phyloP scores from a whole-genome alignment of 768 basidiomycete species.

The Mycena kentingensis region DNA sequence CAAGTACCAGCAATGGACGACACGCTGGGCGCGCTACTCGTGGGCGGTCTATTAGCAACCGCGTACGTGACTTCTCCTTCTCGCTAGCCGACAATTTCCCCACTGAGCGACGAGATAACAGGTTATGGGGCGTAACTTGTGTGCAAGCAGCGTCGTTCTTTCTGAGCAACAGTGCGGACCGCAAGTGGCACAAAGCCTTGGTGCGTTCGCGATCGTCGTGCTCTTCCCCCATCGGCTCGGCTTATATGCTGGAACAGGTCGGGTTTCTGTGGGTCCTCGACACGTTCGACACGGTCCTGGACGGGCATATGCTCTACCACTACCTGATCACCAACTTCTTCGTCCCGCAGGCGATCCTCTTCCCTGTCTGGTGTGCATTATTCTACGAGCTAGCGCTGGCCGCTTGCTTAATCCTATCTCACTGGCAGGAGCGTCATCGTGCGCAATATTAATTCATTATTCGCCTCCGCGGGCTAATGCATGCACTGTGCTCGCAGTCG shows the following conservation, averaged over 20 bases:
- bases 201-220: slow-evolving; percentile 29
- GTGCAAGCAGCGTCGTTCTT: slow-evolving; percentile 58
- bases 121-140: slow-evolving; percentile 63
- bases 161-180: slow-evolving; percentile 37
- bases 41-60: slow-evolving; percentile 55
- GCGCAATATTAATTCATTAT: slow-evolving; percentile 29
- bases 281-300: slow-evolving; percentile 56
- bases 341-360: slow-evolving; percentile 44
- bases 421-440: slow-evolving; percentile 53
- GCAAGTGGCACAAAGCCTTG: slow-evolving; percentile 35
- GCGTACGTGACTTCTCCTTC: slow-evolving; percentile 41
- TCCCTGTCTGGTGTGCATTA: slow-evolving; percentile 51
- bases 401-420: neutral
- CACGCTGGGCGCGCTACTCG: slow-evolving; percentile 55
- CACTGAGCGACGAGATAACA: slow-evolving; percentile 24
- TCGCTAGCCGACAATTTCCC: slow-evolving; percentile 1
- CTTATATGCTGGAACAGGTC: slow-evolving; percentile 27
- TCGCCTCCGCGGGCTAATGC: neutral
- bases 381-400: neutral
- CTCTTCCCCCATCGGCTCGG: neutral
- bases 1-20: slow-evolving; percentile 43
- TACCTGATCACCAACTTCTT: slow-evolving; percentile 60
- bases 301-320: slow-evolving; percentile 57
- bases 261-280: slow-evolving; percentile 48
- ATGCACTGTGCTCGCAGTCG: slow-evolving; percentile 35